Percentiles rank a stretch among this genome's conserved stretches.
Evolutionary conservation across 2,329 filamentous ascomycete genomes (phyloP).

Genomic region (Dactylonectria macrodidyma): DNA sequence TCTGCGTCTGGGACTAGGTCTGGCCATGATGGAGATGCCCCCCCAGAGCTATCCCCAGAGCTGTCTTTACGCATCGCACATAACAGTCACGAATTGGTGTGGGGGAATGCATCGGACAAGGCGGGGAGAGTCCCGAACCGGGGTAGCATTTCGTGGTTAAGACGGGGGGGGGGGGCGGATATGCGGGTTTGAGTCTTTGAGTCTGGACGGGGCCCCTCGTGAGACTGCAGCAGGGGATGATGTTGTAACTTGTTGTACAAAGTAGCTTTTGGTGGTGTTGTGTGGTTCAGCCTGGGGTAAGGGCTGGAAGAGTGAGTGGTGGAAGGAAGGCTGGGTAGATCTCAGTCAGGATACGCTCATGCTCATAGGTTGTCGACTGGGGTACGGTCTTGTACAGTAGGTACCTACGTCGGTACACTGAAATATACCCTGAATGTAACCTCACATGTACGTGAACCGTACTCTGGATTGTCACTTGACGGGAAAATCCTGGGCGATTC

Average conservation of each 20-base stretch:
- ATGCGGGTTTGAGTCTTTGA: constrained; percentile 38
- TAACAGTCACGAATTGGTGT: constrained; percentile 18
- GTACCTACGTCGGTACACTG: no score
- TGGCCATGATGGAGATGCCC: constrained; percentile 15
- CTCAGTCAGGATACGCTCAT: constrained; percentile 4
- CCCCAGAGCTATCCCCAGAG: constrained; percentile 7
- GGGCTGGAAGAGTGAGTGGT: neutral
- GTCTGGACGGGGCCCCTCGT: neutral
- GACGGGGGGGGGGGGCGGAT: constrained; percentile 34
- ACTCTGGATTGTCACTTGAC: neutral
- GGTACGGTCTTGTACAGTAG: neutral
- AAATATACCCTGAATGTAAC: no score
- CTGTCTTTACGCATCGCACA: constrained; percentile 7
- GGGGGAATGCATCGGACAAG: constrained; percentile 32
- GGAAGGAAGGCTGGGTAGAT: constrained; percentile 12
- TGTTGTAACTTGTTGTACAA: neutral
- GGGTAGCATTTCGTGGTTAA: constrained; percentile 41
- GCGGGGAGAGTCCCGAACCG: constrained; percentile 36
- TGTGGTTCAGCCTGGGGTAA: neutral
- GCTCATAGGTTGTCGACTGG: neutral
- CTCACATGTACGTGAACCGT: neutral
- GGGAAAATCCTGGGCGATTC: neutral
- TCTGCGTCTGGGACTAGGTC: constrained; percentile 16
- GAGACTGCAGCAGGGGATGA: constrained; percentile 16
- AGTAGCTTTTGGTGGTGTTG: no score